Conservation (phyloP, 2,329 filamentous ascomycete species). For the Emergomyces africanus region DNA sequence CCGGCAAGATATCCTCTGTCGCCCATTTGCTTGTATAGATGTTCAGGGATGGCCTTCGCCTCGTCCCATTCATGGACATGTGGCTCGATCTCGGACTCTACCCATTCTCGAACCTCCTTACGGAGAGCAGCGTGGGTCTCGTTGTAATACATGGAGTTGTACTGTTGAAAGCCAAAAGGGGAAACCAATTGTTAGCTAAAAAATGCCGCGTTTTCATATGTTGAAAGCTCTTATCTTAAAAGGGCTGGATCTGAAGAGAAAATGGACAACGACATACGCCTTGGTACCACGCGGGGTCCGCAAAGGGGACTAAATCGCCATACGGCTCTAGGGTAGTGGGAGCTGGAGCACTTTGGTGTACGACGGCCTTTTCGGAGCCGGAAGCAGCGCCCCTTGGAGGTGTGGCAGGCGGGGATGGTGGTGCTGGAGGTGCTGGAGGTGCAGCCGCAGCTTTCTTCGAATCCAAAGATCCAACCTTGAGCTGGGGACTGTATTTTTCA, state of each 20-base stretch:
- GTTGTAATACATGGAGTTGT: conserved; percentile 95
- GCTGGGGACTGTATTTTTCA: conserved; percentile 50
- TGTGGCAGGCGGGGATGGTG: conserved; percentile 31
- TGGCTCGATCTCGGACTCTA: conserved; percentile 79
- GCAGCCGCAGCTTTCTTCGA: conserved; percentile 56
- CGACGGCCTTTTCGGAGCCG: conserved; percentile 40
- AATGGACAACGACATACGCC: conserved; percentile 46
- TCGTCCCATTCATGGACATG: conserved; percentile 95
- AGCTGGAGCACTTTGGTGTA: conserved; percentile 40
- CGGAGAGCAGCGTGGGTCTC: conserved; percentile 84
- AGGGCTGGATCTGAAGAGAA: background rate
- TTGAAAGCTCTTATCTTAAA: conserved; percentile 1
- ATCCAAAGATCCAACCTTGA: conserved; percentile 63
- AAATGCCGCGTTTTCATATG: background rate
- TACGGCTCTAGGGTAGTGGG: conserved; percentile 64
- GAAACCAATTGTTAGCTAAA: background rate
- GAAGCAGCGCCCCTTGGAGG: conserved; percentile 27
- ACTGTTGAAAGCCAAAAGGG: conserved; percentile 38
- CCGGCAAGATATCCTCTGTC: conserved; percentile 85
- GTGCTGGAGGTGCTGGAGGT: conserved; percentile 38
- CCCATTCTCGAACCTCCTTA: conserved; percentile 82
- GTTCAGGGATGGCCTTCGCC: conserved; percentile 73
- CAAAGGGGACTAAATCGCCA: conserved; percentile 79
- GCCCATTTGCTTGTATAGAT: conserved; percentile 93
- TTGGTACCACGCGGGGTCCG: conserved; percentile 91